Evolutionary conservation across 352 stramenopile genomes (phyloP), one percentile per base, ranked within the genome.

Genomic region (Peronospora farinosa): DNA sequence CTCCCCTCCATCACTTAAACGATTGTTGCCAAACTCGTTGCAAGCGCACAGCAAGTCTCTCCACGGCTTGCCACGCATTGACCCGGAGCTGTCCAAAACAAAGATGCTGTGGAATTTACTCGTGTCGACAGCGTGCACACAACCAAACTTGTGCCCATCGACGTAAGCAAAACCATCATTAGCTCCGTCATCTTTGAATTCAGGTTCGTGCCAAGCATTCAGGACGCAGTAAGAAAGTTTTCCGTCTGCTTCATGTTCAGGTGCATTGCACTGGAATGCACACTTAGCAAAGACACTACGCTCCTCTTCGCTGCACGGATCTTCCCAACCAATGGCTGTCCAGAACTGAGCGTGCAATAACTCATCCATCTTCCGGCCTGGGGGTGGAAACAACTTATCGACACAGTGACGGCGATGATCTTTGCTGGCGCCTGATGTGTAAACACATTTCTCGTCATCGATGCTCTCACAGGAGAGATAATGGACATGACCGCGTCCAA

Each of bases 331-430:
- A 10, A 74, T 62, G 0, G 55, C 47, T 10, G 63, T 30, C 65
- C 63, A 79, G 25, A 72, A 79, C 30, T 69, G 21, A 10, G 48
- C 52, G 17, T 78, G 69, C 10, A 78, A 43, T 16, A 78, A 23
- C 36, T 78, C 51, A 27, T 78, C 65, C 65, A 75, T 74, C 0
- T 43, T 39, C 39, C 44, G 42, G 0, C 17, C 37, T 2, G 69
- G 59, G 3, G 52, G 10, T 16, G 68, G 58, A 8, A 54, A 51
- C 4, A 78, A 15, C 15, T 54, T 19, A 5, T 56, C 43, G 2
- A 39, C 33, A 40, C 69, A 75, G 19, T 79, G 69, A 7, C 64
- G 62, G n/a, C 69, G 59, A 4, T 57, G 50, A 21, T 69, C 54
- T 8, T 57, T 37, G 19, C 42, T 61, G 3, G 17, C 47, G 17